Evolutionary conservation across 2,329 filamentous ascomycete species (phyloP).

Genomic region (Ascochyta viciae-villosae): DNA sequence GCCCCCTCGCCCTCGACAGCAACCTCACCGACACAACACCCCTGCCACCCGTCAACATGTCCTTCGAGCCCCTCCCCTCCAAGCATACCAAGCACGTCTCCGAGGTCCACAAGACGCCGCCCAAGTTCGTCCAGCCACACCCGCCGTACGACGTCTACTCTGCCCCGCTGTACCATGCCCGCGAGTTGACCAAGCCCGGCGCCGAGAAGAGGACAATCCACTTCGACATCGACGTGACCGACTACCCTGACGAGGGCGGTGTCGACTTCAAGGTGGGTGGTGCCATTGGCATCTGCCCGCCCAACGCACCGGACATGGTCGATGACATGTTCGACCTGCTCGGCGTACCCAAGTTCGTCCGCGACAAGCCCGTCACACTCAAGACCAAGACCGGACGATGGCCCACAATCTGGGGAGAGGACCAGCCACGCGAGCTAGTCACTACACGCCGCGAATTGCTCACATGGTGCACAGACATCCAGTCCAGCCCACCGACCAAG

Average conservation of each 20-base stretch:
- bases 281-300: slow-evolving; percentile 90
- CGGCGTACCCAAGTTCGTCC: slow-evolving; percentile 78
- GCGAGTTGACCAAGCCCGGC: slow-evolving; percentile 84
- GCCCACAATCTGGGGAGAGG: slow-evolving; percentile 98
- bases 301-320: slow-evolving; percentile 78
- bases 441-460: slow-evolving; percentile 92
- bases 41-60: slow-evolving; percentile 77
- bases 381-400: slow-evolving; percentile 83
- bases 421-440: slow-evolving; percentile 81
- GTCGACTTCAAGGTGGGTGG: slow-evolving; percentile 97
- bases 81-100: slow-evolving; percentile 51
- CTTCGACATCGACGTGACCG: slow-evolving; percentile 94
- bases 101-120: slow-evolving; percentile 69
- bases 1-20: slow-evolving; percentile 73
- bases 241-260: slow-evolving; percentile 84
- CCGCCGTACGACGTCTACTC: slow-evolving; percentile 91
- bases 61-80: slow-evolving; percentile 66
- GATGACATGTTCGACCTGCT: slow-evolving; percentile 85
- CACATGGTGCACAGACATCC: slow-evolving; percentile 93
- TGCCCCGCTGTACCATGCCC: slow-evolving; percentile 82
- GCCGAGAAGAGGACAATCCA: slow-evolving; percentile 98
- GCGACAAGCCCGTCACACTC: slow-evolving; percentile 82
- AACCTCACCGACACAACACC: slow-evolving; percentile 74
- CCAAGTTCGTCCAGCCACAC: slow-evolving; percentile 90
- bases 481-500: slow-evolving; percentile 92